Conservation (phyloP, 148 eudicot genomes). For the Bassia scoparia region DNA sequence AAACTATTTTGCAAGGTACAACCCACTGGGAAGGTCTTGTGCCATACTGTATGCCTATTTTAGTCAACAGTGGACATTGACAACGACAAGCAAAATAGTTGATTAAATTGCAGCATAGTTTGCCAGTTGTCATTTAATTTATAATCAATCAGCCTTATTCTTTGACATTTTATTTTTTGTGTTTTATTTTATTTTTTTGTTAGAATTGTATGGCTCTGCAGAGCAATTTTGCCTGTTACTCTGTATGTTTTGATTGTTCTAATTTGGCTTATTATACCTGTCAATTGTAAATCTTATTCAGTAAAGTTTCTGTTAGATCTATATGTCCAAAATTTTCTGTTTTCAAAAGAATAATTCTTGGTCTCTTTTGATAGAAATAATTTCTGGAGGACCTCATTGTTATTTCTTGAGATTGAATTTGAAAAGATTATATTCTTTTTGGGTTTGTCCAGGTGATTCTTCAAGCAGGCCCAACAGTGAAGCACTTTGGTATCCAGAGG, state of each 20-base stretch:
- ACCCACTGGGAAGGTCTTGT: no score
- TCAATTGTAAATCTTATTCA: neutral
- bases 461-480: constrained; percentile 61
- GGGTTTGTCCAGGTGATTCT: constrained; percentile 58
- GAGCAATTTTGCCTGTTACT: neutral
- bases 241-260: neutral
- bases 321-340: neutral
- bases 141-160: no score
- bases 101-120: neutral
- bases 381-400: neutral
- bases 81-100: neutral
- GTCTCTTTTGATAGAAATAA: neutral
- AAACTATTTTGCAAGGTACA: no score
- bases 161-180: no score
- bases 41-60: neutral
- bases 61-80: neutral
- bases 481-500: constrained; percentile 89
- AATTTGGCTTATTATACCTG: neutral
- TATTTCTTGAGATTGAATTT: neutral
- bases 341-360: neutral
- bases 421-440: constrained; percentile 8
- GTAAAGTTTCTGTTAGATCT: neutral
- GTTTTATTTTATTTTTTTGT: neutral
- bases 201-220: neutral
- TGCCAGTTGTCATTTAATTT: no score